phyloP scores from a whole-genome alignment of 371 early-diverging fungal genomes.

The Gilbertella persicaria region DNA sequence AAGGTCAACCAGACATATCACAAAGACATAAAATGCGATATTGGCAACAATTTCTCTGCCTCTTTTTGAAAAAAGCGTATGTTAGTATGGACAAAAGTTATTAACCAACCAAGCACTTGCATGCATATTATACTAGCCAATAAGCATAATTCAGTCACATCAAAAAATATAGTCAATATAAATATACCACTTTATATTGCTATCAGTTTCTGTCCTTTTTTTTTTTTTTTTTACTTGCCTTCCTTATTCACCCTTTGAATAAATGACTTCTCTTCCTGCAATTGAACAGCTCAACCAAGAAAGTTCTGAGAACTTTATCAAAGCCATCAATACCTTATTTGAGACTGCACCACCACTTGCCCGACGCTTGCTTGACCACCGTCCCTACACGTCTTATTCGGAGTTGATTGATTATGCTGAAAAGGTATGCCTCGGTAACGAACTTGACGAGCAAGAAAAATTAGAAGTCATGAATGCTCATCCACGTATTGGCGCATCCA shows the following conservation, averaged over 20 bases:
- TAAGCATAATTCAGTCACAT: too few relatives aligned
- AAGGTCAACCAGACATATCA: too few relatives aligned
- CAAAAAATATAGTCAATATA: too few relatives aligned
- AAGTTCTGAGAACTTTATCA: constrained; percentile 54
- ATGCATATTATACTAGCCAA: too few relatives aligned
- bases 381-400: constrained; percentile 70
- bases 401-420: constrained; percentile 65
- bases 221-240: neutral
- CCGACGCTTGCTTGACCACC: constrained; percentile 60
- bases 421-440: constrained; percentile 45
- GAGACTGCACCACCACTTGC: constrained; percentile 89
- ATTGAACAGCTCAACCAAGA: constrained; percentile 73
- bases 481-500: constrained; percentile 87
- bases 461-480: constrained; percentile 83
- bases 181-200: too few relatives aligned
- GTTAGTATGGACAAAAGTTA: too few relatives aligned
- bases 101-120: too few relatives aligned
- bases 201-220: too few relatives aligned
- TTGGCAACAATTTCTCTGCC: too few relatives aligned
- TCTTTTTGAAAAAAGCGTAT: too few relatives aligned
- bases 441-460: constrained; percentile 61
- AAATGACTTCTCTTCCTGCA: constrained; percentile 55
- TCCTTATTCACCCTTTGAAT: neutral
- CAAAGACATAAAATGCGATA: too few relatives aligned
- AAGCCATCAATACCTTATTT: constrained; percentile 74